Base-by-base conservation (phyloP, 140 eudicot genomes). In the Senecio squalidus region DNA sequence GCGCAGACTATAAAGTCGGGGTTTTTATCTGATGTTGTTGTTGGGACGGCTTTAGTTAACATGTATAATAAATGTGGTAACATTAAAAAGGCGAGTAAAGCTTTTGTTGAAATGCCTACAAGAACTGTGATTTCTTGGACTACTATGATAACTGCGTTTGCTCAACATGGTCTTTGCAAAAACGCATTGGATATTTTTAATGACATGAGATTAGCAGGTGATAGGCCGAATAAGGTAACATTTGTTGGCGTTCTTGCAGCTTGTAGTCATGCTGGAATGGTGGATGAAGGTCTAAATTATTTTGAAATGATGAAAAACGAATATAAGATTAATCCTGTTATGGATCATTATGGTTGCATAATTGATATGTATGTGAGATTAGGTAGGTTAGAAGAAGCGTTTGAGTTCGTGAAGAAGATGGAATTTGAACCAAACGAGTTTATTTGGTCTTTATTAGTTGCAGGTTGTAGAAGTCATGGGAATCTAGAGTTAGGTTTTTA, bases 41-140 rank as follows among this genome's bases (percentile, higher is more conserved):
- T 90, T 55, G 91, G 94, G 49, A 86, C 95, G 16, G 82, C 95
- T 65, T 50, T 90, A 18, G 84, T 86, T 13, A 83, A 90, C 71
- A 90, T 90, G 98, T 90, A 90, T 48, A 78, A 49, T 56, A 90
- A 86, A 76, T 90, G 98, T 64, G 98, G 94, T 45, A 80, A 78
- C 54, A 83, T 90, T 38, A 76, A 74, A 8, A 69, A 61, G 41
- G 95, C 98, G 10, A 59, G 83, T 57, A 83, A 76, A 70, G 95
- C 91, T 9, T 90, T 90, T 71, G 75, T 79, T 7, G 98, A 90
- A 55, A 86, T 86, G 94, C 59, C 79, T 43, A 55, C 70, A 27
- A 74, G 98, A 72, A 90, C 91, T 27, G 55, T 90, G 78, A 83
- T 86, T 60, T 85, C 97, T 22, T 90, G 95, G 95, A 90, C 97